Base-by-base conservation (phyloP, 768 basidiomycete species). In the Asterophora parasitica region DNA sequence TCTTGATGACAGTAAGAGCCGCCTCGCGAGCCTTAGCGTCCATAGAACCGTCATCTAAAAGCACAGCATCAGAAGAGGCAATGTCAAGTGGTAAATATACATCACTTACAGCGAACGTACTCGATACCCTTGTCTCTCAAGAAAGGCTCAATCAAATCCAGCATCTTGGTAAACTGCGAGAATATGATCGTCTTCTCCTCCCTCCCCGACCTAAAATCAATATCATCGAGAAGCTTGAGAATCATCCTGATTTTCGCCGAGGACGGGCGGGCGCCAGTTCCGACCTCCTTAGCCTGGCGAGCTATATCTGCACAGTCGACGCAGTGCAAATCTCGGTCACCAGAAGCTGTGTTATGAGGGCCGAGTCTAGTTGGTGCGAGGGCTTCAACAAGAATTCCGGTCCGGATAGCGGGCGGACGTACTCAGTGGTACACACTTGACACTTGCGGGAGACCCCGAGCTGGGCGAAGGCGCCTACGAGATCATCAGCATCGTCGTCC, bases 151-250 rank as follows among this genome's bases (percentile, higher is more conserved):
- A 96, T 75, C 47, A 97, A 61, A 63, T 94, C 82, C 51, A 99
- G 70, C 87, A 90, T 82, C 44, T 77, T 75, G 1, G 95, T 97
- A 53, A 91, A 91, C 60, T 96, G 94, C 0, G 91, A 93, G 62
- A 97, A 98, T 16, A 99, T 83, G 53, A 98, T 98, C 0, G 93
- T 95, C 76, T 97, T 99, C 61, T 96, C 92, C 51, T 70, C 65
- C 12, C 73, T 63, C 11, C 77, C 66, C 9, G 79, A 74, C 43
- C 79, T 73, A 40, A 73, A 67, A 12, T 83, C 77, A 44, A 92
- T 81, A 13, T 81, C 75, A 9, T 68, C 56, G 34, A 99, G 69
- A 8, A 97, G 65, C 57, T 85, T 75, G 40, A 96, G 57, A 32
- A 91, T 76, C 77, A 86, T 92, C 27, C 84, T 76, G 44, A 92